Evolutionary conservation across 805 yeast genomes (phyloP).

Genomic region (Naumovozyma dairenensis): DNA sequence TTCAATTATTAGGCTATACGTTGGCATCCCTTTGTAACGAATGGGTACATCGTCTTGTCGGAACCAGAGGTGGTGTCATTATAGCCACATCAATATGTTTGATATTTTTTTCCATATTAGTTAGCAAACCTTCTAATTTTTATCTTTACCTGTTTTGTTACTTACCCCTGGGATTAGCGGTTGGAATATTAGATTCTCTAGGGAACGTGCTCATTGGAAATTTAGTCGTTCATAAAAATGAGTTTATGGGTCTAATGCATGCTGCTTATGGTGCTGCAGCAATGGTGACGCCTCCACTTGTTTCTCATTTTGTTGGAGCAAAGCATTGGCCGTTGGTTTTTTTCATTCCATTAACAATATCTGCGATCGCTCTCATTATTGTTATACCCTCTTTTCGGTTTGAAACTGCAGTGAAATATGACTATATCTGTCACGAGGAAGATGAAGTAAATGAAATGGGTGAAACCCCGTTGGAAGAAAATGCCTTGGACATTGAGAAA

Average conservation of each 20-base stretch:
- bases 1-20: conserved; percentile 25
- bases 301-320: conserved; percentile 33
- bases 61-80: conserved; percentile 25
- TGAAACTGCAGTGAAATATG: conserved; percentile 32
- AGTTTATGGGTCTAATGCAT: conserved; percentile 52
- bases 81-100: conserved; percentile 13
- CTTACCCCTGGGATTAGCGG: conserved; percentile 27
- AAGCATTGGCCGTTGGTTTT: conserved; percentile 25
- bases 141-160: conserved; percentile 17
- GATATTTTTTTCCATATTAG: conserved; percentile 14
- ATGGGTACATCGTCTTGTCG: conserved; percentile 17
- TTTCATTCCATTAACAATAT: conserved; percentile 28
- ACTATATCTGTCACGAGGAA: conserved; percentile 17
- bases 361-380: conserved; percentile 26
- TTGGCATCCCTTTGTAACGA: conserved; percentile 26
- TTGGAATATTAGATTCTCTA: conserved; percentile 28
- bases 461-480: conserved; percentile 12
- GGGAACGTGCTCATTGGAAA: conserved; percentile 28
- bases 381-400: conserved; percentile 38
- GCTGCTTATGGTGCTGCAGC: conserved; percentile 69
- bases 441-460: conserved; percentile 2
- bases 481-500: conserved; percentile 5
- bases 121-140: conserved; percentile 19
- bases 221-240: conserved; percentile 39
- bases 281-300: conserved; percentile 55